Conservation (phyloP, 1,284 basidiomycete genomes). For the Rhodotorula mucilaginosa region DNA sequence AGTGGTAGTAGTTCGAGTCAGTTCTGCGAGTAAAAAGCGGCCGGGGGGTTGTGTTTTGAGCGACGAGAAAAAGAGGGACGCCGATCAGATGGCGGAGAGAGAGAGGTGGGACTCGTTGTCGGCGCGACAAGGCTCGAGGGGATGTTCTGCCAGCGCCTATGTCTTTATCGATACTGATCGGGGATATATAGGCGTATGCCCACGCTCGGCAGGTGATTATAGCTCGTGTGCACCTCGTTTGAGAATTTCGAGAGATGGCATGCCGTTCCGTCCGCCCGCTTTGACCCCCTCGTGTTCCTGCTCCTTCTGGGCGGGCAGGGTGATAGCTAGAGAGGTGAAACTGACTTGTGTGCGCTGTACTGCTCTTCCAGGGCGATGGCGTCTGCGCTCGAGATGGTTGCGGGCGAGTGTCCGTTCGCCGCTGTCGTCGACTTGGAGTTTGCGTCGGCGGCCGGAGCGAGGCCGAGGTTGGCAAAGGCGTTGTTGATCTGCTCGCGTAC, state of each 20-base stretch:
- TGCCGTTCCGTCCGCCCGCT: background rate
- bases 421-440: background rate
- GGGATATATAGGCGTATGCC: background rate
- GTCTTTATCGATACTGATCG: background rate
- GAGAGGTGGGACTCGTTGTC: background rate
- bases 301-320: too few relatives aligned
- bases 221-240: background rate
- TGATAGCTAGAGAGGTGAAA: background rate
- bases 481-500: slow-evolving; percentile 18
- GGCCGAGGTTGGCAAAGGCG: slow-evolving; percentile 20
- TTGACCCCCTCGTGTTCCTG: too few relatives aligned
- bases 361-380: slow-evolving; percentile 79
- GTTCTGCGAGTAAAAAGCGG: background rate
- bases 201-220: background rate
- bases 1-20: background rate
- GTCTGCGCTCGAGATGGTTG: slow-evolving; percentile 54
- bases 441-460: slow-evolving; percentile 4
- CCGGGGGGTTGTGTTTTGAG: too few relatives aligned
- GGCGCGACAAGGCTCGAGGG: background rate
- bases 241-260: background rate
- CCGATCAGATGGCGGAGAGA: too few relatives aligned
- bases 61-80: too few relatives aligned
- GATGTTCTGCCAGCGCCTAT: slow-evolving; percentile 1
- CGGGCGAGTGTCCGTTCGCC: background rate
- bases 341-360: slow-evolving; percentile 79